Base-by-base conservation (phyloP, 805 yeast genomes). In the Spathaspora passalidarum region DNA sequence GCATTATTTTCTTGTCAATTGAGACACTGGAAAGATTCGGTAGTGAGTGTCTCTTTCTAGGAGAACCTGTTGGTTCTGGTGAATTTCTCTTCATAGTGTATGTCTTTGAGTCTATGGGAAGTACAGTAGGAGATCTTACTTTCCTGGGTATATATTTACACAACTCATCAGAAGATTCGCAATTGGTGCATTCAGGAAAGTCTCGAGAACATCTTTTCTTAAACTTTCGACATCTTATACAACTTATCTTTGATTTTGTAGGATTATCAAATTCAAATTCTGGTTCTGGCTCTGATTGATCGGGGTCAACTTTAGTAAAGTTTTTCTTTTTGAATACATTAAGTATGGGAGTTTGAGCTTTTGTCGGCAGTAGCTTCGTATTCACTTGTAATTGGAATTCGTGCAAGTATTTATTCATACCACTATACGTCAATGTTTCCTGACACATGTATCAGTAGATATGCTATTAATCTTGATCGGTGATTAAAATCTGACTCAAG, bases 301-400 rank as follows among this genome's bases (percentile, higher is more conserved):
- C 8, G 5, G 8, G 23, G 7, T 20, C 26, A 2, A 45, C 17
- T 8, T 36, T 39, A n/a, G 35, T 36, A 8, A 63, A 45, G 19
- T 57, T 52, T 44, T 65, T 65, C 55, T 59, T 60, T 43, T 63
- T 60, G 48, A 65, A 65, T 13, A 63, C 66, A 9, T 61, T 56
- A 2, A 62, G 32, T 22, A 14, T n/a, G 4, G 42, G 42, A 11
- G 29, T 18, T 16, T 19, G 13, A 10, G 25, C 20, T 13, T 9
- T 29, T 16, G 42, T 1, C 9, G 20, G 19, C 8, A n/a, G 8
- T 2, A 17, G 14, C 10, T 19, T n/a, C 9, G 29, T n/a, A 17
- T 13, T 25, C n/a, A 46, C 32, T 5, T 49, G 42, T 8, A 56
- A 50, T 42, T 58, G 61, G 46, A 63, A 63, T 38, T 54, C 55